Conservation (phyloP, 257 asterid species). For the Przewalskia tangutica region DNA sequence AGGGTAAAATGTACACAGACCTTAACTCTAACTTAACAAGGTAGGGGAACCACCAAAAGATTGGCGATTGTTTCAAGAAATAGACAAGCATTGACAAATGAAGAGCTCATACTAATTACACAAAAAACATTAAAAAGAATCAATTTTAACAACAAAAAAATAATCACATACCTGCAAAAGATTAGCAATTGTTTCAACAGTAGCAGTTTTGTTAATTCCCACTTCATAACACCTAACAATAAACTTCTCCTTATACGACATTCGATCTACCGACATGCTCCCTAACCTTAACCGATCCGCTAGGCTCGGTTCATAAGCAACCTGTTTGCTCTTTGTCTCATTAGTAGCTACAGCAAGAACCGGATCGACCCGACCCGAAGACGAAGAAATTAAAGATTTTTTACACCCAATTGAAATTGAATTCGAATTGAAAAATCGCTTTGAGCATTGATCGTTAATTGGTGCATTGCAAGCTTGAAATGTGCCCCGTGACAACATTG, state of each 20-base stretch:
- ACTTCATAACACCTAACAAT: conserved; percentile 92
- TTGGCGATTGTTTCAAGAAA: neutral
- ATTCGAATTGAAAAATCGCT: conserved; percentile 9
- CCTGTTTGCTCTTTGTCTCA: conserved; percentile 35
- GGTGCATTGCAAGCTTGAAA: conserved; percentile 1
- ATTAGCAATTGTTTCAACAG: conserved; percentile 93
- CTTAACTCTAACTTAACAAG: no score
- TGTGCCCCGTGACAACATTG: conserved; percentile 22
- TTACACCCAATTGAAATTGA: neutral
- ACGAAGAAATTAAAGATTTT: conserved; percentile 5
- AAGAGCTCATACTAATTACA: neutral
- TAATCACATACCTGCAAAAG: conserved; percentile 66
- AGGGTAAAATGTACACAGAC: no score
- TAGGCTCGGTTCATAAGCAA: conserved; percentile 38
- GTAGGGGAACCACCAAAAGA: neutral
- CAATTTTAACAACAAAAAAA: neutral
- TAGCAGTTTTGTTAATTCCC: conserved; percentile 84
- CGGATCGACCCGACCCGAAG: neutral
- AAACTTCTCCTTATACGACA: conserved; percentile 85
- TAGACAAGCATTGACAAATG: conserved; percentile 13
- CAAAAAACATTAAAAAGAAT: neutral
- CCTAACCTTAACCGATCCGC: conserved; percentile 89
- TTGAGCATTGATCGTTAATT: neutral
- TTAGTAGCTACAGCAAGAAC: conserved; percentile 54
- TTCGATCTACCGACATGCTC: conserved; percentile 74